Evolutionary conservation across 257 asterid species (phyloP), one percentile per base, ranked within the genome.

Genomic region (Rauvolfia tetraphylla): DNA sequence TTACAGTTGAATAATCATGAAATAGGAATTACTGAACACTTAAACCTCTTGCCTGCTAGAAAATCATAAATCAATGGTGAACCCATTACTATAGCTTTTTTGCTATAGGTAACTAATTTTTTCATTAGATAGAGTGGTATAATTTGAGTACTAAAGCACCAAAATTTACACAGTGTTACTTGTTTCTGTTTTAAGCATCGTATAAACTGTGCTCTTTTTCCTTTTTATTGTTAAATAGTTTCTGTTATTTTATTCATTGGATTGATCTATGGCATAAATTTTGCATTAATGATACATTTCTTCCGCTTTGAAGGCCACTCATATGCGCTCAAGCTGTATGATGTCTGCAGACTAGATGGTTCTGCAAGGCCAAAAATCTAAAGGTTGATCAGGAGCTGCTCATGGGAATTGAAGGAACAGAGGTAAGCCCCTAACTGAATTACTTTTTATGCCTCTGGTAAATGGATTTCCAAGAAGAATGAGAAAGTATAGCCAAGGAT

Each of bases 381-480:
- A 83, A 84, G 53, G 91, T 88, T 66, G 97, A 97, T 80, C 73
- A 86, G 36, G 77, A 63, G 44, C 74, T 88, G 79, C 89, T 90
- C 91, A 73, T 8, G 23, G 87, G 88, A 72, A 92, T 92, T 96
- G 90, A 88, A 80, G 44, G 75, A 27, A 88, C 7, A 81, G 33
- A 88, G 91, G 58, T 88, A 91, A 59, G 17, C 38, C n/a, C 90
- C 97, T 7, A 90, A 86, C 78, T 87, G 90, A 77, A 85, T 94
- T 76, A 83, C 95, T 79, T 92, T 29, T 86, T 79, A 89, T 90
- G 97, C 92, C 96, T 90, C 90, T 94, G 72, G 81, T 92, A 78
- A 84, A 81, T 62, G 97, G 97, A 82, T 93, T 92, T 75, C 90
- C 85, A 90, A 92, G 85, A 89, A 96, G 78, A 41, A 75, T 75